Evolutionary conservation across 495 filamentous ascomycete species (phyloP).

Genomic region (Podospora didyma): DNA sequence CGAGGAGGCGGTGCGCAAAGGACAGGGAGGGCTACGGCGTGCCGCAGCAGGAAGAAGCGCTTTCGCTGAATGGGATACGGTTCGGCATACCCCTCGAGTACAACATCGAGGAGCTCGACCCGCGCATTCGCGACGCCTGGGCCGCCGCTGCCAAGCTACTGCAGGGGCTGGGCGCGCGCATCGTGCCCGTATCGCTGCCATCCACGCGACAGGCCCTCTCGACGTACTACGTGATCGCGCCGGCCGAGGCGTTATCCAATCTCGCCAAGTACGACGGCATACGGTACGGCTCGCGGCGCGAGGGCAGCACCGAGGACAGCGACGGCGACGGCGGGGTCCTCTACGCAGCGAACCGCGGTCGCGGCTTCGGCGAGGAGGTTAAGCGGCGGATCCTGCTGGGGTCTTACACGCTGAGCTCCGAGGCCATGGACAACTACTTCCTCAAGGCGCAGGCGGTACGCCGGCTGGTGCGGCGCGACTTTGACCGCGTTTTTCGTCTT

Average conservation of each 20-base stretch:
- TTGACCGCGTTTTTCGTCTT: slow-evolving; percentile 69
- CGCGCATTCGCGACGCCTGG: slow-evolving; percentile 66
- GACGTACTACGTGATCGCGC: slow-evolving; percentile 92
- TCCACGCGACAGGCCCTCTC: slow-evolving; percentile 79
- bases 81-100: slow-evolving; percentile 86
- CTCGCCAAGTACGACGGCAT: slow-evolving; percentile 97
- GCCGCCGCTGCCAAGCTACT: slow-evolving; percentile 51
- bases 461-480: slow-evolving; percentile 77
- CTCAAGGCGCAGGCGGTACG: slow-evolving; percentile 87
- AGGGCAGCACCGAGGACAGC: slow-evolving; percentile 7
- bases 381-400: slow-evolving; percentile 82
- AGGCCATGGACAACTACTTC: slow-evolving; percentile 95
- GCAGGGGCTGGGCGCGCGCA: slow-evolving; percentile 57
- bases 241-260: slow-evolving; percentile 94
- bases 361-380: slow-evolving; percentile 79
- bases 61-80: slow-evolving; percentile 34
- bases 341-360: slow-evolving; percentile 68
- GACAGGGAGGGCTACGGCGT: slow-evolving; percentile 30
- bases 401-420: slow-evolving; percentile 84
- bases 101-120: slow-evolving; percentile 75
- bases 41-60: too few relatives aligned
- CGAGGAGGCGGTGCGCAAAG: slow-evolving; percentile 50
- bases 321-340: slow-evolving; percentile 46
- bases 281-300: slow-evolving; percentile 72
- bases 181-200: slow-evolving; percentile 77